Percentiles rank a stretch among this genome's conserved stretches.
These are phyloP conservation scores for Scedosporium aurantiacum DNA, from an alignment of 2,329 filamentous ascomycete species.

Conservation along the genomic window DNA sequence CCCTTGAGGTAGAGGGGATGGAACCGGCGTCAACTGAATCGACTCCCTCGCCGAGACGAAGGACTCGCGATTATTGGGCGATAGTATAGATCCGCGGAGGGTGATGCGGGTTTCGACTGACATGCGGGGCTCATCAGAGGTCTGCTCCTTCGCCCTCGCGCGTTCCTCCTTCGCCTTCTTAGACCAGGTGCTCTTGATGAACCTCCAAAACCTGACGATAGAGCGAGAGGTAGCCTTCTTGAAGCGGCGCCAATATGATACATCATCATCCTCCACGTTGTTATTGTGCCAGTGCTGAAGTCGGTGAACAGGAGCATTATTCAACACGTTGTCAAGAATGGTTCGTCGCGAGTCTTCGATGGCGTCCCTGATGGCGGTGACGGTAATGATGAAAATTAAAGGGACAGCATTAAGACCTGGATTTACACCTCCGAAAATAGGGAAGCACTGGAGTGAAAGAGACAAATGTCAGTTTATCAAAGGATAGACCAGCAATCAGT, in stretches of 20 bases:
- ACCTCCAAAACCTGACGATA: constrained; percentile 41
- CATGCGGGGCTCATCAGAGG: constrained; percentile 42
- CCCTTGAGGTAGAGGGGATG: constrained; percentile 56
- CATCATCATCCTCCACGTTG: constrained; percentile 77
- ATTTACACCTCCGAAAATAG: constrained; percentile 87
- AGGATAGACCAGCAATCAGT: no score
- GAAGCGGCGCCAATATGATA: constrained; percentile 74
- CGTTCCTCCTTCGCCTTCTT: constrained; percentile 38
- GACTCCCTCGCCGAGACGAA: constrained; percentile 50
- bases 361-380: constrained; percentile 88
- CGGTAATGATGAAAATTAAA: constrained; percentile 78
- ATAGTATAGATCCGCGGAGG: constrained; percentile 23
- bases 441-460: constrained; percentile 60
- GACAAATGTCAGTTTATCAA: no score
- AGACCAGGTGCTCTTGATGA: constrained; percentile 35
- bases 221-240: constrained; percentile 75
- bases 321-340: constrained; percentile 81
- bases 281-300: constrained; percentile 85
- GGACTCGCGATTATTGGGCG: constrained; percentile 45
- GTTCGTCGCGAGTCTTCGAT: constrained; percentile 93
- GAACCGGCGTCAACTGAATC: constrained; percentile 93
- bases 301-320: constrained; percentile 90
- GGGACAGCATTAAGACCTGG: constrained; percentile 84
- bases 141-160: constrained; percentile 32
- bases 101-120: constrained; percentile 37